phyloP scores from a whole-genome alignment of 2,329 filamentous ascomycete genomes.

The Fusarium brachygibbosum region DNA sequence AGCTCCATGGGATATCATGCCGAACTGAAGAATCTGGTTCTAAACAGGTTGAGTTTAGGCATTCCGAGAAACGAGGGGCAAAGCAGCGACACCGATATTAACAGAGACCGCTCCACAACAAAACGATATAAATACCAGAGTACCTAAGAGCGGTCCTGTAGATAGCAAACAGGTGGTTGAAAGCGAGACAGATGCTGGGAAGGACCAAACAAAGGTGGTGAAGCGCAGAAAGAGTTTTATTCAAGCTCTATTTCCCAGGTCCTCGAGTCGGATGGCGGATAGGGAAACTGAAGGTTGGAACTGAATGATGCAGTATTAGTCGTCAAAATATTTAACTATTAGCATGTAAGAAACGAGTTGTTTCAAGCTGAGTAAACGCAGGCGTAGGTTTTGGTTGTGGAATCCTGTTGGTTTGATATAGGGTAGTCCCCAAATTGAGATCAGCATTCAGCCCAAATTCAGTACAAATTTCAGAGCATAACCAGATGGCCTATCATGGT shows the following conservation, averaged over 20 bases:
- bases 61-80: slow-evolving; percentile 16
- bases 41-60: slow-evolving; percentile 19
- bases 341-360: not conserved
- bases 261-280: slow-evolving; percentile 16
- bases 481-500: too few species aligned
- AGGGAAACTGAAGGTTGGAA: not conserved
- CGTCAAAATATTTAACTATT: not conserved
- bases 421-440: not conserved
- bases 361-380: too few species aligned
- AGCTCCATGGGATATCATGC: not conserved
- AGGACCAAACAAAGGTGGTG: slow-evolving; percentile 39
- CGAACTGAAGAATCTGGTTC: not conserved
- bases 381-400: too few species aligned
- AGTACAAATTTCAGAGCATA: too few species aligned
- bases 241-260: slow-evolving; percentile 56
- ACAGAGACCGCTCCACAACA: not conserved
- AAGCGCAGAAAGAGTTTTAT: slow-evolving; percentile 63
- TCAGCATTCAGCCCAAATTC: not conserved
- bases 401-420: not conserved
- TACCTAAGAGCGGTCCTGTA: not conserved
- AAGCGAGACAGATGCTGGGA: not conserved
- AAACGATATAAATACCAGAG: not conserved
- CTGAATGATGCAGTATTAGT: too few species aligned
- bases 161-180: not conserved
- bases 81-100: not conserved